phyloP scores from a whole-genome alignment of 2,329 filamentous ascomycete genomes.

The Curvularia eragrostidis region DNA sequence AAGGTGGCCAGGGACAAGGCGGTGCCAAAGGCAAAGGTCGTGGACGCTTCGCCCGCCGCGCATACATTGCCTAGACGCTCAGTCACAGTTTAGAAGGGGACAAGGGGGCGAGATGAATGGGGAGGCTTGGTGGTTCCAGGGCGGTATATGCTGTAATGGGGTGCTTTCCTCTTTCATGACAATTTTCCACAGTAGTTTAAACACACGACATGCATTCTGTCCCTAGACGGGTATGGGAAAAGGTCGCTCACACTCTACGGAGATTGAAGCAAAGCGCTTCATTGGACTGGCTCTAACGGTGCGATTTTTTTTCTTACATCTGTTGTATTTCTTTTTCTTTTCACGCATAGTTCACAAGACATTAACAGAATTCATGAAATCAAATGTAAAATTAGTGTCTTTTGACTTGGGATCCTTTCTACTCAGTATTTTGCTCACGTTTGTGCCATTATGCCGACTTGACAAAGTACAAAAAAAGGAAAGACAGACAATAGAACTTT shows the following conservation, averaged over 20 bases:
- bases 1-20: conserved; percentile 13
- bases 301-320: conserved; percentile 29
- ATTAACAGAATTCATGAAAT: too few species aligned
- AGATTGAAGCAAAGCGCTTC: conserved; percentile 45
- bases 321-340: conserved; percentile 28
- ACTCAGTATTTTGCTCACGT: too few species aligned
- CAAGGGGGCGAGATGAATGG: conserved; percentile 4
- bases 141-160: conserved; percentile 37
- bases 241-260: conserved; percentile 32
- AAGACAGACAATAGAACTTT: too few species aligned
- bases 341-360: conserved; percentile 21
- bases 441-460: too few species aligned
- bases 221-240: conserved; percentile 31
- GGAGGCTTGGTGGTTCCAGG: conserved; percentile 4
- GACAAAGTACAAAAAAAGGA: too few species aligned
- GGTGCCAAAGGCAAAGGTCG: conserved; percentile 17
- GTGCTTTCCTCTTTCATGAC: conserved; percentile 30
- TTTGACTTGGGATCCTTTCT: too few species aligned
- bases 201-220: conserved; percentile 36
- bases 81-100: background rate
- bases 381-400: too few species aligned
- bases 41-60: conserved; percentile 35
- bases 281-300: conserved; percentile 43
- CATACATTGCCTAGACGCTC: conserved; percentile 41
- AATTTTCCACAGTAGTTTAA: conserved; percentile 23